A percentile compares a stretch with the other conserved stretches of the same genome.
phyloP scores from a whole-genome alignment of 257 asterid genomes.

The Solanum boliviense region DNA sequence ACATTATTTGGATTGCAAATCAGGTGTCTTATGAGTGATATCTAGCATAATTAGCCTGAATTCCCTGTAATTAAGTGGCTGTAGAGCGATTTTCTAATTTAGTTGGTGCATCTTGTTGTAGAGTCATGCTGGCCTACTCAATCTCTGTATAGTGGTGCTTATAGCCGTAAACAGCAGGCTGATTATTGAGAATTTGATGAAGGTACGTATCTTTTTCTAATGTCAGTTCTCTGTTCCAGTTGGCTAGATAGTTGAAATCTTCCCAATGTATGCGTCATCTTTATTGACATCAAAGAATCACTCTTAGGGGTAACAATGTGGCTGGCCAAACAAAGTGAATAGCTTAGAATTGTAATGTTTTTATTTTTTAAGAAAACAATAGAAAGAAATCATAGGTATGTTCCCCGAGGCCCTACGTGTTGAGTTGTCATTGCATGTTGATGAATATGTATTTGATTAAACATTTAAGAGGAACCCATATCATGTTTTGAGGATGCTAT shows the following conservation, averaged over 20 bases:
- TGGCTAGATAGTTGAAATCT: background rate
- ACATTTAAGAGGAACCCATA: background rate
- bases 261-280: background rate
- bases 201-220: conserved; percentile 37
- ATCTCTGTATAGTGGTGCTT: conserved; percentile 98
- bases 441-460: background rate
- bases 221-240: background rate
- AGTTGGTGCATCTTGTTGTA: conserved; percentile 32
- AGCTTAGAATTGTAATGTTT: background rate
- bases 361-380: background rate
- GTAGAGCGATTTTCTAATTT: background rate
- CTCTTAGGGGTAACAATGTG: background rate
- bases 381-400: background rate
- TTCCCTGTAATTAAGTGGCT: background rate
- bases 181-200: conserved; percentile 92
- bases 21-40: background rate
- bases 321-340: background rate
- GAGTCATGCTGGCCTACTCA: conserved; percentile 99
- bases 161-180: conserved; percentile 97
- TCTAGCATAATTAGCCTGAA: background rate
- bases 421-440: background rate
- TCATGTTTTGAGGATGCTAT: background rate
- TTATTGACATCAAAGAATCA: background rate
- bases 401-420: background rate
- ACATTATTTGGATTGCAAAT: background rate